These are phyloP conservation scores for Westerdykella ornata DNA, from an alignment of 2,329 filamentous ascomycete species.

Conservation along the genomic window DNA sequence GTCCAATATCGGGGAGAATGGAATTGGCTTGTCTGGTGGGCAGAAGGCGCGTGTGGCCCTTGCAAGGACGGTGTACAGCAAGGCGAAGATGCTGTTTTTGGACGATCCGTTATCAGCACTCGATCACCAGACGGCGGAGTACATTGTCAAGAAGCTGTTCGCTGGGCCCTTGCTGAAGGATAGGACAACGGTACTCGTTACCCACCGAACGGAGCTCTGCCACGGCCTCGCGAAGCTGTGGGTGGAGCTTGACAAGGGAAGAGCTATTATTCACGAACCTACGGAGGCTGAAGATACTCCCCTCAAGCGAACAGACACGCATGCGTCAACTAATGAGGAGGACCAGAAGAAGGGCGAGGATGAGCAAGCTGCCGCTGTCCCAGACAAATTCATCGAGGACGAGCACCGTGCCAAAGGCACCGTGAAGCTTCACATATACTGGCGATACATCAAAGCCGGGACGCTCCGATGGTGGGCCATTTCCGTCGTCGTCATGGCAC, in stretches of 20 bases:
- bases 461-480: constrained; percentile 65
- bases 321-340: constrained; percentile 32
- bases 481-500: constrained; percentile 55
- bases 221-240: constrained; percentile 66
- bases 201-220: constrained; percentile 64
- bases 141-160: constrained; percentile 53
- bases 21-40: constrained; percentile 55
- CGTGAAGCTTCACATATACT: constrained; percentile 70
- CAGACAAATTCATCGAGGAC: constrained; percentile 73
- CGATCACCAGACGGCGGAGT: constrained; percentile 59
- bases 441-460: constrained; percentile 78
- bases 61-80: constrained; percentile 55
- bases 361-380: constrained; percentile 48
- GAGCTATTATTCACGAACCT: constrained; percentile 39
- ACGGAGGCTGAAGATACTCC: constrained; percentile 45
- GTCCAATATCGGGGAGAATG: constrained; percentile 56
- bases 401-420: constrained; percentile 68
- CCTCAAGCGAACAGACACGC: constrained; percentile 36
- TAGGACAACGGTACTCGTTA: constrained; percentile 54
- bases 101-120: constrained; percentile 56
- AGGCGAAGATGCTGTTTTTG: constrained; percentile 49
- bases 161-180: constrained; percentile 49
- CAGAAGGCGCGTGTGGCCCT: constrained; percentile 56
- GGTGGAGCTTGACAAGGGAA: constrained; percentile 60
- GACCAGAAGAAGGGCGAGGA: constrained; percentile 32